Evolutionary conservation across 176 grass and related monocot genomes (phyloP).

Genomic region (Miscanthus lutarioriparius): DNA sequence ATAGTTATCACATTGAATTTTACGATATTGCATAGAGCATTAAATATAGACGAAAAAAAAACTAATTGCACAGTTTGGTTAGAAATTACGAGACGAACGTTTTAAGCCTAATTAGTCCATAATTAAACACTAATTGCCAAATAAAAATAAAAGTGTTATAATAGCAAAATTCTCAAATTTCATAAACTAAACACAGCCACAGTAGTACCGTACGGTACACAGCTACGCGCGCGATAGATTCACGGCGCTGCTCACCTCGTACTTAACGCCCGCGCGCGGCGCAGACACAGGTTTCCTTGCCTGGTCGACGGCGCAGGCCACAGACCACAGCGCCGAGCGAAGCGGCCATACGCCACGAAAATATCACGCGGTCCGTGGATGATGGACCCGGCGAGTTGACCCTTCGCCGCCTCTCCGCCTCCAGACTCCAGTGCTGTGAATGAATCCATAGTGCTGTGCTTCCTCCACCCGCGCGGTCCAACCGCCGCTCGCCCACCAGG

Average conservation of each 20-base stretch:
- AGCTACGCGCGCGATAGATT: not conserved
- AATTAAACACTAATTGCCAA: too few relatives aligned
- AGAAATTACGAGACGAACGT: too few relatives aligned
- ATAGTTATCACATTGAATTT: too few relatives aligned
- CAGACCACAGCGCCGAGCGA: not conserved
- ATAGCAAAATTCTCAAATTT: too few relatives aligned
- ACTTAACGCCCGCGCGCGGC: constrained; percentile 13
- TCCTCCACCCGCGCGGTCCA: not conserved
- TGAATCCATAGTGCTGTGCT: too few relatives aligned
- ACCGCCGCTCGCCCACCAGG: constrained; percentile 17
- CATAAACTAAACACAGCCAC: too few relatives aligned
- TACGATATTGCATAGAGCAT: too few relatives aligned
- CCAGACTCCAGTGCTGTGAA: not conserved
- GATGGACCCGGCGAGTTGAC: constrained; percentile 1
- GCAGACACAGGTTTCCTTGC: not conserved
- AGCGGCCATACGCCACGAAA: not conserved
- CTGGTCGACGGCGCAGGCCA: not conserved
- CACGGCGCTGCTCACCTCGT: constrained; percentile 26
- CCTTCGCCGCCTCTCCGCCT: not conserved
- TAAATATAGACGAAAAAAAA: too few relatives aligned
- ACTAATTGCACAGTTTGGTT: too few relatives aligned
- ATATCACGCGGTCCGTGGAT: constrained; percentile 8
- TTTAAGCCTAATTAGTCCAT: too few relatives aligned
- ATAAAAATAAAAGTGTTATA: too few relatives aligned
- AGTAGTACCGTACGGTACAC: not conserved